Conservation (phyloP, 2,329 filamentous ascomycete species). For the Diaporthe velutina region DNA sequence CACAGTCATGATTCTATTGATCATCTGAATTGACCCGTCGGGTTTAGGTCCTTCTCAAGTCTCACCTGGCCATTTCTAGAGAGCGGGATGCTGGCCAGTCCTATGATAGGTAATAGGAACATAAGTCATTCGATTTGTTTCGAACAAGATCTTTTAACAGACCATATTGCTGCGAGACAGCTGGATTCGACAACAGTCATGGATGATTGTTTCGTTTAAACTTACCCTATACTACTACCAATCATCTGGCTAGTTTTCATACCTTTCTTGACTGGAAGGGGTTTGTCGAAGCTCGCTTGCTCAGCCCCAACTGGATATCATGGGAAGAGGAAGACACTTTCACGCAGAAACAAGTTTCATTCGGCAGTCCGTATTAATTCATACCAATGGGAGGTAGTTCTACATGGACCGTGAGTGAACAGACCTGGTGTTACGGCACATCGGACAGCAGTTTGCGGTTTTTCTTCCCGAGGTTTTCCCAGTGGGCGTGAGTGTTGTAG, state of each 20-base stretch:
- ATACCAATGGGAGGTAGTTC: background rate
- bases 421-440: background rate
- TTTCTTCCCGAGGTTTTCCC: background rate
- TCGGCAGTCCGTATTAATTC: no score
- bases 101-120: background rate
- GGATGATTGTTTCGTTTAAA: background rate
- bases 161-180: accelerated
- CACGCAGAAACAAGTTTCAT: no score
- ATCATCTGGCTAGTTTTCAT: background rate
- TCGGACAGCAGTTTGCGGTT: background rate
- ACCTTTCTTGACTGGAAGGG: background rate
- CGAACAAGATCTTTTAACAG: background rate
- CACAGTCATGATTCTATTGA: background rate
- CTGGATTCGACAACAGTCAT: background rate
- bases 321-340: no score
- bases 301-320: no score
- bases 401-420: background rate
- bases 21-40: no score
- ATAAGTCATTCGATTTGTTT: background rate
- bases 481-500: background rate
- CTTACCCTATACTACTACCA: background rate
- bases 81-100: background rate
- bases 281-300: accelerated
- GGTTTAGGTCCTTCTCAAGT: background rate
- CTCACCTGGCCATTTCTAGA: background rate